phyloP scores from a whole-genome alignment of 208 protist species.

The Leishmania gerbilli region DNA sequence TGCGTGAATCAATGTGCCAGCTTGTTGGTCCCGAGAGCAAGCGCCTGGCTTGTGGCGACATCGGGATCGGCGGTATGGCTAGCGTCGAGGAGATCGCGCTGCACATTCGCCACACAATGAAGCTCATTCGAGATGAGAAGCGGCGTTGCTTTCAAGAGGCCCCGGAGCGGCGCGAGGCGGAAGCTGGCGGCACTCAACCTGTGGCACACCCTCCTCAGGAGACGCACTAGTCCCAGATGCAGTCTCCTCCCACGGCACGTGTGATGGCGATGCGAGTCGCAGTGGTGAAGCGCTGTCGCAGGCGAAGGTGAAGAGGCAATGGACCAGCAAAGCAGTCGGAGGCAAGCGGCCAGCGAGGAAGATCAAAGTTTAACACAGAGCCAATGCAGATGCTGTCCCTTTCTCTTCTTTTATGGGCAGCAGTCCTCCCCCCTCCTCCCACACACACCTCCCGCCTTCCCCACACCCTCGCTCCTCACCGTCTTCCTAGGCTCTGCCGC shows the following conservation, averaged over 20 bases:
- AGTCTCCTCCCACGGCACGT: not conserved
- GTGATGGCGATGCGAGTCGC: not conserved
- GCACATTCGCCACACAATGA: constrained; percentile 61
- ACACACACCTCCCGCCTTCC: not conserved
- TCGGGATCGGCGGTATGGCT: constrained; percentile 94
- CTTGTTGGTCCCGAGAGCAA: constrained; percentile 93
- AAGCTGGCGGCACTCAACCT: not conserved
- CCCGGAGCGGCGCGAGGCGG: not conserved
- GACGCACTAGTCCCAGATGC: not conserved
- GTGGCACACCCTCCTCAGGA: not conserved
- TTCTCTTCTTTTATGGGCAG: not conserved
- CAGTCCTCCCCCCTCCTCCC: not conserved
- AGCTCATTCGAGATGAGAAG: constrained; percentile 60
- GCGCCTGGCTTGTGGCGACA: constrained; percentile 94
- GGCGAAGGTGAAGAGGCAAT: not conserved
- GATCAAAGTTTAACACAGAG: not conserved
- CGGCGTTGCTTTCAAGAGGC: constrained; percentile 13
- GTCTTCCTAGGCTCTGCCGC: not conserved
- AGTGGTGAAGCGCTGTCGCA: not conserved
- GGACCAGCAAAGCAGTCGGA: not conserved
- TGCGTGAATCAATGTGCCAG: constrained; percentile 69
- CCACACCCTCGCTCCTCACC: not conserved
- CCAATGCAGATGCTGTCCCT: not conserved
- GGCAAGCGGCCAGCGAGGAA: not conserved
- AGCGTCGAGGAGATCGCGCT: constrained; percentile 77